phyloP scores from a whole-genome alignment of 1,284 basidiomycete genomes.

The Cutaneotrichosporon mucoides region DNA sequence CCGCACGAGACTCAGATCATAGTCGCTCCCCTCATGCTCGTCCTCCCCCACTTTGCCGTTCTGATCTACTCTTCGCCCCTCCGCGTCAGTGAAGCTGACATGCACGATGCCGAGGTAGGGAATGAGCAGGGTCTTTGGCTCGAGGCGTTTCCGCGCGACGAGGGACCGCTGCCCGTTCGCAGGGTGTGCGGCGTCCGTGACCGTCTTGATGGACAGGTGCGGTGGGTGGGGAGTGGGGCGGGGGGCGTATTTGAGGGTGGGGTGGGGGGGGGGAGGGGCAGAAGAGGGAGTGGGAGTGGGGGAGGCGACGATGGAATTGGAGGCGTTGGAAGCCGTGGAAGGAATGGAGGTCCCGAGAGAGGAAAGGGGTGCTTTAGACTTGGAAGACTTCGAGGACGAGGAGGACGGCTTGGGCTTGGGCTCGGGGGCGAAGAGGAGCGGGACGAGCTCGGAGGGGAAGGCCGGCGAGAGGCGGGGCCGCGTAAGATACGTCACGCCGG shows the following conservation, averaged over 20 bases:
- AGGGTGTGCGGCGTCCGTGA: constrained; percentile 56
- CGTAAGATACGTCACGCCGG: constrained; percentile 37
- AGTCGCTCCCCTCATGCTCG: constrained; percentile 55
- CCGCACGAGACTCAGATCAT: constrained; percentile 76
- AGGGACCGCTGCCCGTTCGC: constrained; percentile 77
- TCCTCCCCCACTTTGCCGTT: constrained; percentile 6
- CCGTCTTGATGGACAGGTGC: constrained; percentile 37
- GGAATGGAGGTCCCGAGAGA: no score
- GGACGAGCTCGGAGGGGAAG: constrained; percentile 34
- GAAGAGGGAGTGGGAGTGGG: no score
- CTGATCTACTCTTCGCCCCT: neutral
- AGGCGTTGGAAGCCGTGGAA: no score
- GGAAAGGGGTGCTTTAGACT: no score
- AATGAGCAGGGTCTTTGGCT: constrained; percentile 62
- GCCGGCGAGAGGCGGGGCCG: constrained; percentile 36
- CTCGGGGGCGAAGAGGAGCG: constrained; percentile 18
- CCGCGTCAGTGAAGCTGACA: constrained; percentile 49
- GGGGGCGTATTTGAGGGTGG: neutral
- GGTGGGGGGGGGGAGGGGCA: no score
- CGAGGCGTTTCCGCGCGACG: constrained; percentile 69
- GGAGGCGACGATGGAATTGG: no score
- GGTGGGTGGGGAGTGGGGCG: neutral
- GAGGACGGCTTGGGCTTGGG: neutral
- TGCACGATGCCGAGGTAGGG: constrained; percentile 76
- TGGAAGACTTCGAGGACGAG: neutral